phyloP scores from a whole-genome alignment of 345 rosid genomes.

The Lenwebbia sp. region DNA sequence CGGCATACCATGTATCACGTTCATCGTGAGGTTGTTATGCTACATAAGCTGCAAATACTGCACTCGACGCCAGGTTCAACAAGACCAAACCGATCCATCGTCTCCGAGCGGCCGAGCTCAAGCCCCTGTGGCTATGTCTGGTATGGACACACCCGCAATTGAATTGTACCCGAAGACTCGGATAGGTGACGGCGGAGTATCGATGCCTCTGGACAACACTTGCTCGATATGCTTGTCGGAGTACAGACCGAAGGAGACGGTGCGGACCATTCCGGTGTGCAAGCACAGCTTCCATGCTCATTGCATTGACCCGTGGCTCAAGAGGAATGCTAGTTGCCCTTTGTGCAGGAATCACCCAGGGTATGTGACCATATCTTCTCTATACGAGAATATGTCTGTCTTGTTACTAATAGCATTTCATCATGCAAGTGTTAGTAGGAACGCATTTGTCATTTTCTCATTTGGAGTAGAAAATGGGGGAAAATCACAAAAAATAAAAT shows the following conservation, averaged over 20 bases:
- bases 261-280: constrained; percentile 49
- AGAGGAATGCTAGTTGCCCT: constrained; percentile 43
- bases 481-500: too few species aligned
- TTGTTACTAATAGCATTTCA: too few species aligned
- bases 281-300: constrained; percentile 54
- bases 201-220: constrained; percentile 29
- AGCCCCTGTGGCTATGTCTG: neutral
- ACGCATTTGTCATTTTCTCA: neutral
- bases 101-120: neutral
- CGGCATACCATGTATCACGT: neutral
- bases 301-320: constrained; percentile 60
- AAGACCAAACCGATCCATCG: too few species aligned
- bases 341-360: constrained; percentile 44
- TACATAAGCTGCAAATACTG: neutral
- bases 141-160: constrained; percentile 6
- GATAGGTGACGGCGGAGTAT: constrained; percentile 40
- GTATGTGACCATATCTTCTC: neutral
- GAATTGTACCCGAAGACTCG: constrained; percentile 12
- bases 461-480: neutral
- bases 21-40: neutral
- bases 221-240: constrained; percentile 55
- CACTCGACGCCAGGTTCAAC: neutral
- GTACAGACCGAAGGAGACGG: constrained; percentile 38
- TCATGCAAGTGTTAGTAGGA: neutral
- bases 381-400: too few species aligned